Evolutionary conservation across 2,329 filamentous ascomycete species (phyloP), one percentile per base, ranked within the genome.

Genomic region (Lachnellula arida): DNA sequence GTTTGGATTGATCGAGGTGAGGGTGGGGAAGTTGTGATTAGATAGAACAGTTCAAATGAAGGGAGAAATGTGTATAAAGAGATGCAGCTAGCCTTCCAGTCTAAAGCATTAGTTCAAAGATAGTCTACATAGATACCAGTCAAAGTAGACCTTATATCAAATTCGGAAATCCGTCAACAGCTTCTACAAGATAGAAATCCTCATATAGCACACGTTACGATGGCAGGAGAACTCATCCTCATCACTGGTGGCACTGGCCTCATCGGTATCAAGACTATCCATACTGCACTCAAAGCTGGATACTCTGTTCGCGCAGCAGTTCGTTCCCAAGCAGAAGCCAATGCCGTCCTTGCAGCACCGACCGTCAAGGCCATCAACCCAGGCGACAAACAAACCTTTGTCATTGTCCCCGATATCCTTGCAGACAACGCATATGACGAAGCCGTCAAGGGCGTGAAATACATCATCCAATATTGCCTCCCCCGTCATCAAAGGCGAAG

Each of bases 241-340:
- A 53, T 68, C 49, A 66, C 62, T 11, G 61, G 65, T 19, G 78
- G 75, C 2, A 77, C 73, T 19, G 78, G 78, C 47, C 78, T 80
- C 63, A 76, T 81, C 46, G 78, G 77, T 15, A 76, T 77, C 14
- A 77, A 80, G 54, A 68, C 78, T 28, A 70, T 81, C 4, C 74
- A 78, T 40, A 19, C 44, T 3, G 57, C 60, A 17, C 56, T 66
- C 15, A 60, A 66, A n/a, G 68, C 80, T 2, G 65, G 80, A 15
- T 56, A 46, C 49, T 35, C 39, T 70, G 74, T 79, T n/a, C 72
- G 76, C 1, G 70, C 74, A 0, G 78, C 77, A 2, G 75, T 74
- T 14, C 72, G 77, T 19, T 74, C 73, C 0, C 61, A 74, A 12
- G 73, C 69, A 35, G 80, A 79, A 54, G 76, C 75, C 4, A 59